These are phyloP conservation scores for Plasmodium gallinaceum DNA, from an alignment of 169 alveolate genomes.

Conservation along the genomic window DNA sequence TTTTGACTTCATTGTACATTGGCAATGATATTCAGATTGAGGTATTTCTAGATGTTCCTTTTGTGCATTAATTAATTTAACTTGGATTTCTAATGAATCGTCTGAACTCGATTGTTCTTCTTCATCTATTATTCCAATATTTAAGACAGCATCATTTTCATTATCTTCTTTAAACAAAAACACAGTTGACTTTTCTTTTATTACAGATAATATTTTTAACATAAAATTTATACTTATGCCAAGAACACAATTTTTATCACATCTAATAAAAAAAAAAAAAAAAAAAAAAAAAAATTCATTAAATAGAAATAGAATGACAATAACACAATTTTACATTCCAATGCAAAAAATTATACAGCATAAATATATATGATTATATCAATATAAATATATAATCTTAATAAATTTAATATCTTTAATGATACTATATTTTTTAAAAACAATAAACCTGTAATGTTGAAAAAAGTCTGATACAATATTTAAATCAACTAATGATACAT, in stretches of 20 bases:
- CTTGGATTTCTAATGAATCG: constrained; percentile 85
- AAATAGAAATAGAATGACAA: neutral
- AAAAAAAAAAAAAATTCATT: neutral
- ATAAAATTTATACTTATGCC: constrained; percentile 85
- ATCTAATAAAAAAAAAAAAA: too few species aligned
- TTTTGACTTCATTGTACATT: constrained; percentile 87
- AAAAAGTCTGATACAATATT: constrained; percentile 90
- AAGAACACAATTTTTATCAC: constrained; percentile 88
- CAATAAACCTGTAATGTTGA: constrained; percentile 85
- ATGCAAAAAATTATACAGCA: neutral
- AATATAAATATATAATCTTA: neutral
- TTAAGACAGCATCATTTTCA: constrained; percentile 80
- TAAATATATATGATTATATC: neutral
- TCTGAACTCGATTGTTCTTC: constrained; percentile 79
- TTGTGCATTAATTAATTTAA: constrained; percentile 87
- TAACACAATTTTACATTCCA: neutral
- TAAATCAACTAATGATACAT: constrained; percentile 90
- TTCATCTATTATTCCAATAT: constrained; percentile 67
- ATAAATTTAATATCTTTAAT: too few species aligned
- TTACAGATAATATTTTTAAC: constrained; percentile 85
- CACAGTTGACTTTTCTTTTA: constrained; percentile 83
- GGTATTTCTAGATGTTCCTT: constrained; percentile 90
- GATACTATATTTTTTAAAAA: too few species aligned
- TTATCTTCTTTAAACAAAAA: constrained; percentile 83
- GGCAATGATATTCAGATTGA: constrained; percentile 87